Evolutionary conservation across 2,329 filamentous ascomycete genomes (phyloP).

Genomic region (Exophiala spinifera): DNA sequence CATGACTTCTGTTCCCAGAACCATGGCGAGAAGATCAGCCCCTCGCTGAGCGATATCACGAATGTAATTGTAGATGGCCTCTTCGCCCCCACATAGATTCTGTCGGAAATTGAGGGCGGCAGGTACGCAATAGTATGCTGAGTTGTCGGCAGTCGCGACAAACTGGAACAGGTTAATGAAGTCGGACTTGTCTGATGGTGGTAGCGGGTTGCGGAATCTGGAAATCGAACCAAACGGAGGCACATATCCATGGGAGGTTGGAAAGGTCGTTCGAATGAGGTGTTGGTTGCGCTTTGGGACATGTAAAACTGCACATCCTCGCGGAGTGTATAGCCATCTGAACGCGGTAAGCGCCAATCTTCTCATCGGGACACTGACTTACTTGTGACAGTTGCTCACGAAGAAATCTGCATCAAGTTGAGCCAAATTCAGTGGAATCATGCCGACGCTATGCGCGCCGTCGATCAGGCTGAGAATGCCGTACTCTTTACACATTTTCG

Average conservation of each 20-base stretch:
- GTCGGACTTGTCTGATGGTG: slow-evolving; percentile 44
- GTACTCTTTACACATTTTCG: slow-evolving; percentile 61
- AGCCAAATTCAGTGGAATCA: slow-evolving; percentile 67
- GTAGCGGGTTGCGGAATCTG: slow-evolving; percentile 17
- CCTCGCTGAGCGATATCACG: slow-evolving; percentile 62
- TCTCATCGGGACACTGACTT: slow-evolving; percentile 12
- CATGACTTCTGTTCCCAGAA: slow-evolving; percentile 68
- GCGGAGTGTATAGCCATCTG: slow-evolving; percentile 74
- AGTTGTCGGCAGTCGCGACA: slow-evolving; percentile 70
- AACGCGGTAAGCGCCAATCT: slow-evolving; percentile 5
- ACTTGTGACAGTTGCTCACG: slow-evolving; percentile 79
- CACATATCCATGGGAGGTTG: slow-evolving; percentile 76
- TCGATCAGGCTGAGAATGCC: slow-evolving; percentile 74
- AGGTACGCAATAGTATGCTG: slow-evolving; percentile 68
- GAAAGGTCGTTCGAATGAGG: slow-evolving; percentile 69
- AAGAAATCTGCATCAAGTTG: slow-evolving; percentile 78
- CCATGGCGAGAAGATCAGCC: slow-evolving; percentile 57
- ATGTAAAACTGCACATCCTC: slow-evolving; percentile 77
- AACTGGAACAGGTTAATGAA: slow-evolving; percentile 72
- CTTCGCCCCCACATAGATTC: slow-evolving; percentile 70
- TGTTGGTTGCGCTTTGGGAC: slow-evolving; percentile 73
- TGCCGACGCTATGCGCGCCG: slow-evolving; percentile 79
- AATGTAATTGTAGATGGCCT: slow-evolving; percentile 63
- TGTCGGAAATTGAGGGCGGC: slow-evolving; percentile 69
- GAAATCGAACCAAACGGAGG: slow-evolving; percentile 35